Conservation (phyloP, 768 basidiomycete genomes). For the Atractiella rhizophila region DNA sequence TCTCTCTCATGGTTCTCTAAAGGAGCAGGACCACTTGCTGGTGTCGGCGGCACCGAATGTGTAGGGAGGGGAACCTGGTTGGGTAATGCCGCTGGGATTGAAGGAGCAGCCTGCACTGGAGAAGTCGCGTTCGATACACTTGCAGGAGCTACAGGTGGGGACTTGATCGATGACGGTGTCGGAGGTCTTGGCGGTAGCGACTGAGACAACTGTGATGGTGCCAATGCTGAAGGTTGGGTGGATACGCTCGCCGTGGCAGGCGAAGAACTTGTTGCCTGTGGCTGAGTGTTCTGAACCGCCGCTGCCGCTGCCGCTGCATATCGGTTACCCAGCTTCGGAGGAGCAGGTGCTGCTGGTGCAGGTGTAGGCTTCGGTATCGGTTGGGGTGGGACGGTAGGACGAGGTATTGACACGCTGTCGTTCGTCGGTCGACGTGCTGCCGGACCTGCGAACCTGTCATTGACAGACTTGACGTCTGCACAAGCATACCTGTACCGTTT, state of each 20-base stretch:
- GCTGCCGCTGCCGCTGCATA: slow-evolving; percentile 80
- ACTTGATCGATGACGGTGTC: slow-evolving; percentile 17
- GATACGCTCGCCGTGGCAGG: slow-evolving; percentile 20
- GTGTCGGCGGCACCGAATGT: slow-evolving; percentile 1
- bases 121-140: not conserved
- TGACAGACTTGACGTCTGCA: not conserved
- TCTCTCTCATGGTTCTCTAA: too few relatives aligned
- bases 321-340: slow-evolving; percentile 39
- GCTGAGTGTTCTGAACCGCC: slow-evolving; percentile 25
- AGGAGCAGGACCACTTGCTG: not conserved
- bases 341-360: slow-evolving; percentile 28
- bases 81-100: not conserved
- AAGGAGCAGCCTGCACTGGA: not conserved
- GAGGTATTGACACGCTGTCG: slow-evolving; percentile 4
- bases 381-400: slow-evolving; percentile 4
- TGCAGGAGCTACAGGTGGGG: not conserved
- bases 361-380: slow-evolving; percentile 22
- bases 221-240: slow-evolving; percentile 18
- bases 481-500: slow-evolving; percentile 29
- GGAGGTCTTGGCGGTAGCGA: slow-evolving; percentile 19
- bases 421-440: slow-evolving; percentile 21
- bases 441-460: slow-evolving; percentile 26
- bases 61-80: slow-evolving; percentile 3
- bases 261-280: slow-evolving; percentile 4
- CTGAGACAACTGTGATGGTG: slow-evolving; percentile 25